phyloP scores from a whole-genome alignment of 2,329 filamentous ascomycete species.

The Setomelanomma holmii region DNA sequence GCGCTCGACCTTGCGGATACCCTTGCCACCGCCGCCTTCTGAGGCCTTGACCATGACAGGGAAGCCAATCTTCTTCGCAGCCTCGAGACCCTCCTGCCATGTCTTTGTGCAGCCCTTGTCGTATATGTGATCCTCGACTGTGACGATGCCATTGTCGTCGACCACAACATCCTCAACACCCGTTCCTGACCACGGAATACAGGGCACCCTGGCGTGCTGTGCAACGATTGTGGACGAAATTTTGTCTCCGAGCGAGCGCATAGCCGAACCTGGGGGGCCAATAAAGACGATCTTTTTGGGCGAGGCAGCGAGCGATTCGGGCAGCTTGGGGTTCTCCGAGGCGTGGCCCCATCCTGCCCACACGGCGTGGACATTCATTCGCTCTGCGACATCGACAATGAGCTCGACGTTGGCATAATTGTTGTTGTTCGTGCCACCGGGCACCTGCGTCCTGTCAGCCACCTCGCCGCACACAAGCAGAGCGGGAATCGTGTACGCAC shows the following conservation, averaged over 20 bases:
- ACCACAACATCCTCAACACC: conserved; percentile 83
- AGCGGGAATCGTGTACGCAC: conserved; percentile 47
- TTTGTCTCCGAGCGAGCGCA: conserved; percentile 99
- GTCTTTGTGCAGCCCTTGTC: conserved; percentile 88
- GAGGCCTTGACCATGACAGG: conserved; percentile 99
- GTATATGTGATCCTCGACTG: conserved; percentile 85
- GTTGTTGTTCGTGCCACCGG: conserved; percentile 99
- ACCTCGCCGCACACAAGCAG: conserved; percentile 1
- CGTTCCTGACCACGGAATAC: conserved; percentile 98
- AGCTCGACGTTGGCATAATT: conserved; percentile 99
- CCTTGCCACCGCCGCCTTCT: conserved; percentile 98
- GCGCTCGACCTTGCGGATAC: conserved; percentile 90
- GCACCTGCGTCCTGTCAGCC: conserved; percentile 64
- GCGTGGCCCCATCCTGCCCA: conserved; percentile 99
- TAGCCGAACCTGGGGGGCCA: conserved; percentile 94
- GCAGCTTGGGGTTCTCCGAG: conserved; percentile 97
- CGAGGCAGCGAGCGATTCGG: conserved; percentile 92
- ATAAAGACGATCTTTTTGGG: conserved; percentile 99
- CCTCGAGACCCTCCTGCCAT: conserved; percentile 86
- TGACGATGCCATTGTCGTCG: conserved; percentile 86
- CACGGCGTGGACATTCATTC: conserved; percentile 97
- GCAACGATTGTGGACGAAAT: conserved; percentile 99
- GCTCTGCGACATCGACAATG: conserved; percentile 97
- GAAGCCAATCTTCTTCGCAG: conserved; percentile 91
- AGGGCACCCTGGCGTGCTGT: conserved; percentile 94